phyloP scores from a whole-genome alignment of 2,329 filamentous ascomycete genomes.

The Monosporascus ibericus region DNA sequence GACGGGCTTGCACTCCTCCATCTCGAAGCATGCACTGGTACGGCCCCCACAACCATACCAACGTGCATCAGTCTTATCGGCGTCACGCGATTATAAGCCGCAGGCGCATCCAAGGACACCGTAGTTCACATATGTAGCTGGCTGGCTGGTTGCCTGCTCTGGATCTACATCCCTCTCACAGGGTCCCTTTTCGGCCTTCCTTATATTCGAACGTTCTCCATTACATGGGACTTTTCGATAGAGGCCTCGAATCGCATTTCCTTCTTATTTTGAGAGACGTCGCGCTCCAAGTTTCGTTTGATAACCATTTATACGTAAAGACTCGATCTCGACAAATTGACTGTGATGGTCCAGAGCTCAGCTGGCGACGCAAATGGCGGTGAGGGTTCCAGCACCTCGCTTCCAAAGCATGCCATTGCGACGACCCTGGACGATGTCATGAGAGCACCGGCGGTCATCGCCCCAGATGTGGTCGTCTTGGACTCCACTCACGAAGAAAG shows the following conservation, averaged over 20 bases:
- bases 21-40: background rate
- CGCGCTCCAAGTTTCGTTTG: no score
- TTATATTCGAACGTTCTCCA: no score
- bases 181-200: no score
- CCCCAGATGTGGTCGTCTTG: constrained; percentile 34
- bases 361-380: constrained; percentile 1
- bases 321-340: background rate
- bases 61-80: background rate
- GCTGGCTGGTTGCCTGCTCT: background rate
- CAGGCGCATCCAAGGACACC: background rate
- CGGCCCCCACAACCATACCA: background rate
- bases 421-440: constrained; percentile 33
- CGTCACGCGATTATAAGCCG: background rate
- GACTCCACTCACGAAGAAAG: constrained; percentile 27
- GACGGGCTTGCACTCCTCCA: background rate
- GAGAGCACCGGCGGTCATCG: constrained; percentile 30
- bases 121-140: background rate
- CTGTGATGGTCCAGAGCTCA: background rate
- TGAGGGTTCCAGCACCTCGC: constrained; percentile 6
- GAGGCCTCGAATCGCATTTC: no score
- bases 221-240: no score
- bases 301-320: no score
- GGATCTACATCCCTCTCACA: no score
- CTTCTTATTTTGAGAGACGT: no score
- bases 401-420: background rate